Base-by-base conservation (phyloP, 495 filamentous ascomycete genomes). In the Penicillium coffeae region DNA sequence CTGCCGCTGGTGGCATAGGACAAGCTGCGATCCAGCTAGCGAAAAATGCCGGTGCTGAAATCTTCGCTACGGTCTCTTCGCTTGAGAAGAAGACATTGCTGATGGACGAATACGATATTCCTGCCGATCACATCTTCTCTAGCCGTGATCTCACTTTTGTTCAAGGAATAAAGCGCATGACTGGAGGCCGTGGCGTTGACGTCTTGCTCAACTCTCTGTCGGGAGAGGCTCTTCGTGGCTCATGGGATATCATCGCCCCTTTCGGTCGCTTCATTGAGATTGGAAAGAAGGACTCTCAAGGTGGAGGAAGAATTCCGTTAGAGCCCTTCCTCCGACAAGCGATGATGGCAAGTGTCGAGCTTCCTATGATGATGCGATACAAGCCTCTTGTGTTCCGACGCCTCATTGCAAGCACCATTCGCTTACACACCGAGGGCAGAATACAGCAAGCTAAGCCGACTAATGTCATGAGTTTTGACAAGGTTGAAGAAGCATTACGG, bases 241-340 rank as follows among this genome's bases (percentile, higher is more conserved):
- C 62, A 1, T 79, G 71, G 72, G 52, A 72, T 5, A 80, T 71
- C 45, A 58, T 83, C 41, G 74, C 75, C 0, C 64, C 68, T 1
- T 77, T 80, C 42, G 80, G 81, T n/a, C 62, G 73, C 4, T 81
- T 86, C 44, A 57, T 85, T 36, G 80, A n/a, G n/a, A n/a, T n/a
- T n/a, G n/a, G n/a, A n/a, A n/a, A n/a, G n/a, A n/a, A n/a, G n/a
- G n/a, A n/a, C n/a, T n/a, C n/a, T n/a, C n/a, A n/a, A n/a, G n/a
- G n/a, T n/a, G n/a, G n/a, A n/a, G n/a, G n/a, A n/a, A n/a, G n/a
- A n/a, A n/a, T n/a, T n/a, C n/a, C n/a, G n/a, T n/a, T n/a, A n/a
- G n/a, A n/a, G n/a, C n/a, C n/a, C n/a, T n/a, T n/a, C n/a, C n/a
- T n/a, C n/a, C n/a, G n/a, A n/a, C n/a, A n/a, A n/a, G 52, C 49